Conservation (phyloP, 148 eudicot species). For the Cornus controversa region DNA sequence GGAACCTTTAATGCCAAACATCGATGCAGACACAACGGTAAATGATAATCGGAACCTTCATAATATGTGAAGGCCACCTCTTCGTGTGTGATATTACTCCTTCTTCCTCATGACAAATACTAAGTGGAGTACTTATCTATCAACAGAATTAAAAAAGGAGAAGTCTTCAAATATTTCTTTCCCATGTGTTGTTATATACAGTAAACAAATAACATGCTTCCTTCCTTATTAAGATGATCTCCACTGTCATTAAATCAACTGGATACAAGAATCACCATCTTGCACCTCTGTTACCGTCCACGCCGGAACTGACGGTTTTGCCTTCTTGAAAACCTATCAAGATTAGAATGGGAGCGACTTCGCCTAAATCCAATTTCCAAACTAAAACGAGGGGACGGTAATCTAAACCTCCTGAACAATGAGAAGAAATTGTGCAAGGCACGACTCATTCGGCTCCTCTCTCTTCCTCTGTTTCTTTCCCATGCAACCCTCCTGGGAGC, state of each 20-base stretch:
- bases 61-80: too few species aligned
- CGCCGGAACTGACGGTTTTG: background rate
- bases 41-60: background rate
- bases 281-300: background rate
- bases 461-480: constrained; percentile 24
- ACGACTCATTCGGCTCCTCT: constrained; percentile 31
- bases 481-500: constrained; percentile 36
- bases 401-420: constrained; percentile 30
- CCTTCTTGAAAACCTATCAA: constrained; percentile 3
- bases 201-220: background rate
- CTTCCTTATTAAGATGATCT: background rate
- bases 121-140: too few species aligned
- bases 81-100: too few species aligned
- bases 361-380: constrained; percentile 15
- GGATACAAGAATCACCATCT: background rate
- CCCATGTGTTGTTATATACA: background rate
- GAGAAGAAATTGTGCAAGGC: constrained; percentile 32
- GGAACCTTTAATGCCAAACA: background rate
- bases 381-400: constrained; percentile 7
- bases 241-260: background rate
- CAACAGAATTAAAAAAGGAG: background rate
- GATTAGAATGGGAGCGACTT: constrained; percentile 16
- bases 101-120: too few species aligned
- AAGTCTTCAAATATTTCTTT: background rate
- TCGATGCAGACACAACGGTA: background rate